Conservation (phyloP, 2,329 filamentous ascomycete genomes). For the Zalaria sp. region DNA sequence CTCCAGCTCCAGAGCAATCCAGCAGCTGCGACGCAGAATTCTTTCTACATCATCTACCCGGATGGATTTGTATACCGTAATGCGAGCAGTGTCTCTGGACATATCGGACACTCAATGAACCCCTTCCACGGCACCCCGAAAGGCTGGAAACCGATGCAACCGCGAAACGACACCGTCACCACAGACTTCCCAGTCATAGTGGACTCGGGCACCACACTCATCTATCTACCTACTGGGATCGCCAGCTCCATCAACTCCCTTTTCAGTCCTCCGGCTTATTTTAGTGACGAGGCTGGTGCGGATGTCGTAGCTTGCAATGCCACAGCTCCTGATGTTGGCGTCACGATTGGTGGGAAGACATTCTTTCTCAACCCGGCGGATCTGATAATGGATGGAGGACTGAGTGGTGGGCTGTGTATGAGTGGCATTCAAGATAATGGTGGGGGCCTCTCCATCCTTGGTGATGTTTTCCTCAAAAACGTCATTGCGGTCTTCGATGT, state of each 20-base stretch:
- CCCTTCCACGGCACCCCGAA: not conserved
- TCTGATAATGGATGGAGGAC: slow-evolving; percentile 8
- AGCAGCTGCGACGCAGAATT: not conserved
- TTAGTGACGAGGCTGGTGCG: slow-evolving; percentile 12
- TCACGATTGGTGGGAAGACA: slow-evolving; percentile 23
- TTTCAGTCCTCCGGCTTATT: slow-evolving; percentile 28
- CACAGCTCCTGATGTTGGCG: slow-evolving; percentile 24
- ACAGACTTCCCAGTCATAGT: slow-evolving; percentile 19
- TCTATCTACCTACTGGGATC: slow-evolving; percentile 25
- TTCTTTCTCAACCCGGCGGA: slow-evolving; percentile 17
- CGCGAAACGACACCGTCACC: not conserved
- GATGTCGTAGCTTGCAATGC: slow-evolving; percentile 30
- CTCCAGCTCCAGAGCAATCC: not conserved
- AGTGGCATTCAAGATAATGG: slow-evolving; percentile 18
- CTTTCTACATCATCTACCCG: slow-evolving; percentile 22
- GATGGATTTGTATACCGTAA: not conserved
- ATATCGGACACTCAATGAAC: not conserved
- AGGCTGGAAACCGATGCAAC: not conserved
- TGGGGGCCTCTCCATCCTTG: slow-evolving; percentile 25
- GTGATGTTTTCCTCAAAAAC: slow-evolving; percentile 35
- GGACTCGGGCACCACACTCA: slow-evolving; percentile 29
- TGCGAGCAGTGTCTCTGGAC: not conserved
- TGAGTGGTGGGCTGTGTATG: slow-evolving; percentile 12
- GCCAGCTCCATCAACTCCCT: slow-evolving; percentile 23
- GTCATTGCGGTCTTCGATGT: slow-evolving; percentile 38